Conservation (phyloP, 768 basidiomycete species). For the Steccherinum ochraceum region DNA sequence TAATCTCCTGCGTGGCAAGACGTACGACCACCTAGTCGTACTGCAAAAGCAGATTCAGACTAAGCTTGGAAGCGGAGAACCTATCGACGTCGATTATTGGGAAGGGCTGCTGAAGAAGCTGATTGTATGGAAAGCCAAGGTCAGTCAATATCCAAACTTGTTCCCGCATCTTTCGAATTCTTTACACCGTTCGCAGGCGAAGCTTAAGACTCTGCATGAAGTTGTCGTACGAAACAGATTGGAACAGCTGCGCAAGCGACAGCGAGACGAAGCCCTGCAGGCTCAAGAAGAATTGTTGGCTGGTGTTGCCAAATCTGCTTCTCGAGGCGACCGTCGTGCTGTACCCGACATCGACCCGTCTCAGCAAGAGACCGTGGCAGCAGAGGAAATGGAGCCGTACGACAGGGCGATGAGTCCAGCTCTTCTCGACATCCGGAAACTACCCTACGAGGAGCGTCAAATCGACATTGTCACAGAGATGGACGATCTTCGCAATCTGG, state of each 20-base stretch:
- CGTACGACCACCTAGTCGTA: conserved; percentile 73
- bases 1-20: conserved; percentile 75
- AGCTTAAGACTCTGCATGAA: conserved; percentile 88
- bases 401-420: conserved; percentile 81
- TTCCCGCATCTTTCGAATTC: not conserved
- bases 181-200: conserved; percentile 52
- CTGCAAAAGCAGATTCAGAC: conserved; percentile 84
- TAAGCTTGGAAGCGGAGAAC: conserved; percentile 88
- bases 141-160: conserved; percentile 21
- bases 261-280: conserved; percentile 92
- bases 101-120: conserved; percentile 87
- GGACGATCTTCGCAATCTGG: conserved; percentile 61
- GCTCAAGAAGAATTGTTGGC: conserved; percentile 88
- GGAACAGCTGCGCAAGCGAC: conserved; percentile 91
- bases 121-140: conserved; percentile 96
- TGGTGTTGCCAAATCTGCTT: conserved; percentile 61
- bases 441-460: conserved; percentile 74
- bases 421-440: conserved; percentile 63
- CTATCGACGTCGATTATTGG: conserved; percentile 98
- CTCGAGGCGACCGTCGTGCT: conserved; percentile 36
- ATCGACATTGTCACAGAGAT: conserved; percentile 68
- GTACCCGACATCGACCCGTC: conserved; percentile 25
- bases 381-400: conserved; percentile 76
- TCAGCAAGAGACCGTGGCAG: conserved; percentile 27
- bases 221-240: conserved; percentile 94